Evolutionary conservation across 257 asterid genomes (phyloP).

Genomic region (Anisodus acutangulus): DNA sequence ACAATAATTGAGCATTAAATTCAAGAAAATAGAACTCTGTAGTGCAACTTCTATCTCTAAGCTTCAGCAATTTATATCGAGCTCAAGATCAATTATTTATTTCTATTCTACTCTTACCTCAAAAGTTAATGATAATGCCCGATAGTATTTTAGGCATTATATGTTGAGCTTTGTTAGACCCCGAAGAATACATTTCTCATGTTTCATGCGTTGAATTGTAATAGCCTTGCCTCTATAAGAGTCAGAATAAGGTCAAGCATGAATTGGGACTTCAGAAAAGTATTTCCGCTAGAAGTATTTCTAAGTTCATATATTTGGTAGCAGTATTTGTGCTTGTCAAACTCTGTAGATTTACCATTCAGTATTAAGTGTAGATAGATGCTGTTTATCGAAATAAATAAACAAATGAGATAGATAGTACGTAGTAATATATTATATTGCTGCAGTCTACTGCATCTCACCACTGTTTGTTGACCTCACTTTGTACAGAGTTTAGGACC

Average conservation of each 20-base stretch:
- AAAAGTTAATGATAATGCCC: not conserved
- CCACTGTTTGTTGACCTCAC: not conserved
- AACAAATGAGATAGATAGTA: not conserved
- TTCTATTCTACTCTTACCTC: not conserved
- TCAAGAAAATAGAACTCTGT: not conserved
- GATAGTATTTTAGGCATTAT: not conserved
- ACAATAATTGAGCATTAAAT: not conserved
- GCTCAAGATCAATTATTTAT: not conserved
- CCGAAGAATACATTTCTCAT: constrained; percentile 1
- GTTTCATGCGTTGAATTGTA: not conserved
- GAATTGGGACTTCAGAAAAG: constrained; percentile 20
- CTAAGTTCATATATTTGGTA: not conserved
- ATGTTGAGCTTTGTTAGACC: constrained; percentile 5
- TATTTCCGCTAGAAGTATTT: not conserved
- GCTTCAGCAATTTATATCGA: not conserved
- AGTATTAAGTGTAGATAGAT: not conserved
- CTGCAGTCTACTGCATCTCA: constrained; percentile 19
- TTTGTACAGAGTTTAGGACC: not conserved
- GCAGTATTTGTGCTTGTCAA: not conserved
- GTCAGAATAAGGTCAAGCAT: constrained; percentile 19
- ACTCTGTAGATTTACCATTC: not conserved
- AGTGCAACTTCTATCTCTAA: not conserved
- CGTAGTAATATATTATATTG: not conserved
- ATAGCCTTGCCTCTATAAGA: not conserved
- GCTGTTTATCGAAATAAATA: not conserved